Evolutionary conservation across 129 eudicot species (phyloP), one percentile per base, ranked within the genome.

Genomic region (Saposhnikovia divaricata): DNA sequence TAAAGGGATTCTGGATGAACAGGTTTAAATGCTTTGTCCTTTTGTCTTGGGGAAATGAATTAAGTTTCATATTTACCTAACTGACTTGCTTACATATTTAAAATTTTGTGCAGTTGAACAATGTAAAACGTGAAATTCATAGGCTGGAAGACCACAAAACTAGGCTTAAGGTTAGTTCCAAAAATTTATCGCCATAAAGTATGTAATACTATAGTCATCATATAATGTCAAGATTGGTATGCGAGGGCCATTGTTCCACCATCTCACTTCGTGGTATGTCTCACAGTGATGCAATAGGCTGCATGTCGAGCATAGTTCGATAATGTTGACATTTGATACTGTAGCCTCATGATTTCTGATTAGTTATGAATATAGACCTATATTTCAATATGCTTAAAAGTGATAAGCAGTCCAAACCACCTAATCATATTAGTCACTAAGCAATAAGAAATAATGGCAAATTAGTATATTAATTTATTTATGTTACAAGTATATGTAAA

Each of bases 91-190:
- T 23, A 38, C 28, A 48, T 66, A 39, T 61, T 63, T 63, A 31
- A 69, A 77, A 40, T 68, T 61, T 80, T 86, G 77, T 82, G 83
- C 87, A 91, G 98, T 80, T 93, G 83, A 85, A 85, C 89, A 85
- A 88, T 74, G 77, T 83, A 43, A 89, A 80, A 28, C 84, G 83
- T 77, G 97, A 91, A 65, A 80, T 89, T 45, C 85, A 88, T 47
- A 73, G 75, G 76, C 88, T 93, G 84, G 90, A 83, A 71, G 84
- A 83, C 53, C 90, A 83, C 74, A 93, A 84, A 72, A 78, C 81
- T 8, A 86, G 88, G 83, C 83, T 93, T 75, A 85, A 89, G 97
- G 98, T 93, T 68, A 77, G 89, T 85, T 80, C 27, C 12, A 25
- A 48, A 45, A 46, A 25, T 86, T 34, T 86, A 28, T 40, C 1